These are phyloP conservation scores for Atkinsonella hypoxylon DNA, from an alignment of 2,329 filamentous ascomycete species.

Conservation along the genomic window DNA sequence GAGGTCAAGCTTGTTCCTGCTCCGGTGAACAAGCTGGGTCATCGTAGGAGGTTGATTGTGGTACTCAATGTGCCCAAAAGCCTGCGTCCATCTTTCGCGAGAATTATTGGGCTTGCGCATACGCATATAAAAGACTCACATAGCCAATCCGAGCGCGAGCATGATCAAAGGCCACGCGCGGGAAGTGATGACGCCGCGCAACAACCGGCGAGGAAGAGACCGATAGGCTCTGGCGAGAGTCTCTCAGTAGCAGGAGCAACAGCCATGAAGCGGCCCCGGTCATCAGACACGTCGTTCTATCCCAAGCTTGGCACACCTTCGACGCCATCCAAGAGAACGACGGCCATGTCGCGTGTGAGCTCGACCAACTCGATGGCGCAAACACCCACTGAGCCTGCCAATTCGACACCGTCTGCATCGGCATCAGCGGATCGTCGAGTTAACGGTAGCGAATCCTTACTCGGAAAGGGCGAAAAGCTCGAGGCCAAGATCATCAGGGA, in stretches of 20 bases:
- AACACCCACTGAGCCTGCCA: constrained; percentile 36
- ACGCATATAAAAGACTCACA: constrained; percentile 24
- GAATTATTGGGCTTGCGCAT: constrained; percentile 31
- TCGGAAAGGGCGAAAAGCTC: constrained; percentile 11
- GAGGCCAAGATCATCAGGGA: constrained; percentile 20
- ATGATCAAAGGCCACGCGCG: constrained; percentile 23
- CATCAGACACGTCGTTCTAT: constrained; percentile 26
- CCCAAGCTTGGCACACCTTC: constrained; percentile 28
- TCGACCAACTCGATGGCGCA: constrained; percentile 40
- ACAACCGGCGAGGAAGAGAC: constrained; percentile 35
- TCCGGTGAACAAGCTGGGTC: constrained; percentile 9
- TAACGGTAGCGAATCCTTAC: constrained; percentile 21
- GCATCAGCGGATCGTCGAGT: constrained; percentile 13
- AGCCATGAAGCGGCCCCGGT: constrained; percentile 30
- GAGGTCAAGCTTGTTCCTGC: neutral
- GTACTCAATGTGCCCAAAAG: constrained; percentile 37
- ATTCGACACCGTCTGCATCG: constrained; percentile 17
- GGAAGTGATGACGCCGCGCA: constrained; percentile 30
- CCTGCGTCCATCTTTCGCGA: constrained; percentile 30
- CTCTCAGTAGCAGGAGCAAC: constrained; percentile 25
- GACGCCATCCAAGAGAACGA: constrained; percentile 40
- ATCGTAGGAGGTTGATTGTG: constrained; percentile 27
- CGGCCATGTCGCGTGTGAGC: constrained; percentile 40
- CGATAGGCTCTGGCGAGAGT: constrained; percentile 24
- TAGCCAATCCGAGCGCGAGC: constrained; percentile 12